Percentiles rank a stretch among this genome's conserved stretches.
Conservation (phyloP, 495 filamentous ascomycete species). For the Cenococcum geophilum region DNA sequence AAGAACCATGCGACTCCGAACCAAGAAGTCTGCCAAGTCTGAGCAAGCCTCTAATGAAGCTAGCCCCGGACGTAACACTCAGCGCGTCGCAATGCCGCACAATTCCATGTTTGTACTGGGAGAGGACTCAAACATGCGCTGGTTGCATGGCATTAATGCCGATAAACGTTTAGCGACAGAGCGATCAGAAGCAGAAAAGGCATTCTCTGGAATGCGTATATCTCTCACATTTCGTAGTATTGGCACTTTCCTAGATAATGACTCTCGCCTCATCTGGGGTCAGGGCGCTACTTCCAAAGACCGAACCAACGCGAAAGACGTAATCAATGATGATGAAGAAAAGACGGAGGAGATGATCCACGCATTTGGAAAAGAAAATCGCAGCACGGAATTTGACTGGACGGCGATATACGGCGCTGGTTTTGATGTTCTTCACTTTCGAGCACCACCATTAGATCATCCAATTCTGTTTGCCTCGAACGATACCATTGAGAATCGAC, state of each 20-base stretch:
- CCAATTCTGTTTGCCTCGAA: slow-evolving; percentile 26
- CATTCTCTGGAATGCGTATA: slow-evolving; percentile 71
- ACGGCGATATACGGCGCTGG: slow-evolving; percentile 67
- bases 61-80: slow-evolving; percentile 43
- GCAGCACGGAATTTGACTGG: slow-evolving; percentile 70
- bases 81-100: slow-evolving; percentile 74
- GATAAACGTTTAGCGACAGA: slow-evolving; percentile 67
- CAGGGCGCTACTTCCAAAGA: slow-evolving; percentile 75
- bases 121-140: slow-evolving; percentile 70
- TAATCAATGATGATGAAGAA: slow-evolving; percentile 61
- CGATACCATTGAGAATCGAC: slow-evolving; percentile 16
- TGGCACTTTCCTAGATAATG: slow-evolving; percentile 67
- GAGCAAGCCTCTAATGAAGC: slow-evolving; percentile 13
- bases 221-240: slow-evolving; percentile 90
- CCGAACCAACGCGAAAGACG: slow-evolving; percentile 48
- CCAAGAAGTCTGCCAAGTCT: slow-evolving; percentile 54
- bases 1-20: slow-evolving; percentile 83
- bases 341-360: slow-evolving; percentile 64
- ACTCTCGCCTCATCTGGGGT: slow-evolving; percentile 72
- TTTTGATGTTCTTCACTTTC: slow-evolving; percentile 80
- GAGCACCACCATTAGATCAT: slow-evolving; percentile 15
- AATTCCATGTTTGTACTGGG: slow-evolving; percentile 84
- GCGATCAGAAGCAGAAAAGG: slow-evolving; percentile 63
- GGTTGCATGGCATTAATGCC: slow-evolving; percentile 82
- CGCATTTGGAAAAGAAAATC: slow-evolving; percentile 84